phyloP scores from a whole-genome alignment of 208 protist genomes.

The Leishmania tropica region DNA sequence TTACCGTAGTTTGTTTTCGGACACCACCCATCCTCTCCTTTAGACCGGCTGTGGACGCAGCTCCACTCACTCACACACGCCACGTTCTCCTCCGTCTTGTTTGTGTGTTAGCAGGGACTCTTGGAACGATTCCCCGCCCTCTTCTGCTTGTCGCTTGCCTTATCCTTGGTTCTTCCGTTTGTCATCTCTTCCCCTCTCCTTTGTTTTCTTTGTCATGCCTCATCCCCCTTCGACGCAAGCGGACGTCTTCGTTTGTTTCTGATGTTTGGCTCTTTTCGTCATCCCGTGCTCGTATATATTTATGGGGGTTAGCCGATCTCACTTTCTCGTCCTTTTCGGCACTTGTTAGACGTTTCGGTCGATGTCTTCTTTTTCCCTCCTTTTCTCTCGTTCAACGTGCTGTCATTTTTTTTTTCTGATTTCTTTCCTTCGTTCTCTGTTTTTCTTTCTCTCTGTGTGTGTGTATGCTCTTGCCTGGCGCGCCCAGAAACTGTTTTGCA shows the following conservation, averaged over 20 bases:
- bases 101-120: background rate
- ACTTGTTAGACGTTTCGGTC: background rate
- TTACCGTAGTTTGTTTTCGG: background rate
- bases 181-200: background rate
- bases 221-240: background rate
- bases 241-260: background rate
- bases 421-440: conserved; percentile 4
- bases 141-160: background rate
- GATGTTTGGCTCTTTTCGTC: background rate
- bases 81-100: background rate
- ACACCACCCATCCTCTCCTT: background rate
- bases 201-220: background rate
- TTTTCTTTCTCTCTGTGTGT: background rate
- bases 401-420: conserved; percentile 3
- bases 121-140: background rate
- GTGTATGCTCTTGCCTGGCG: background rate
- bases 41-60: background rate
- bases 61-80: background rate
- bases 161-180: background rate
- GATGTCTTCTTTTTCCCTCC: background rate
- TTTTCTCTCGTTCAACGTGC: background rate
- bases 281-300: background rate
- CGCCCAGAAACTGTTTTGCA: background rate
- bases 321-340: background rate
- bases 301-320: background rate